A percentile compares a stretch with the other conserved stretches of the same genome.
These are phyloP conservation scores for Polysphondylium violaceum DNA, from an alignment of 78 protist genomes.

Conservation along the genomic window DNA sequence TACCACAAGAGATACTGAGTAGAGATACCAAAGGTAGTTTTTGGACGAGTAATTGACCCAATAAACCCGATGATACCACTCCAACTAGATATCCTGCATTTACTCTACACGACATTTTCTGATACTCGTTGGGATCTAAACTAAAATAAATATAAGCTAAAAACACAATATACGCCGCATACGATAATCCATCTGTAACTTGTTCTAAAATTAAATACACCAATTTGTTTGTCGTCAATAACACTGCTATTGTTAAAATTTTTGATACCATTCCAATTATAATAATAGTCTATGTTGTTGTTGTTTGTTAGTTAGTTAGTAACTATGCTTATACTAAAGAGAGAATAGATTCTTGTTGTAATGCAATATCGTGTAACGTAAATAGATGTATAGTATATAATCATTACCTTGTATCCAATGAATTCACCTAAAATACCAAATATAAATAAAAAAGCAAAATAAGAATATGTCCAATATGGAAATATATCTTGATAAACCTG, in stretches of 20 bases:
- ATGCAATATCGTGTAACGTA: neutral
- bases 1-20: constrained; percentile 16
- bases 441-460: constrained; percentile 34
- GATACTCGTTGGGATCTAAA: constrained; percentile 42
- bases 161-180: constrained; percentile 48
- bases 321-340: neutral
- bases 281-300: neutral
- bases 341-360: neutral
- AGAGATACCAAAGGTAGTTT: constrained; percentile 21
- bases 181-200: constrained; percentile 53
- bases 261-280: constrained; percentile 62
- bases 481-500: constrained; percentile 34
- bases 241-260: neutral
- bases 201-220: constrained; percentile 48
- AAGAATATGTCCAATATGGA: constrained; percentile 62
- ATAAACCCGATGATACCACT: constrained; percentile 27
- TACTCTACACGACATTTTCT: constrained; percentile 52
- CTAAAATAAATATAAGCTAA: constrained; percentile 50
- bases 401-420: constrained; percentile 58
- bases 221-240: constrained; percentile 24
- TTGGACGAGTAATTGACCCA: constrained; percentile 38
- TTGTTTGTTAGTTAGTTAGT: neutral
- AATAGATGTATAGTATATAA: neutral
- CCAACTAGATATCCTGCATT: constrained; percentile 67
- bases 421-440: constrained; percentile 65